Evolutionary conservation across 352 stramenopile species (phyloP), one percentile per base, ranked within the genome.

Genomic region (Pythium scleroteichum): DNA sequence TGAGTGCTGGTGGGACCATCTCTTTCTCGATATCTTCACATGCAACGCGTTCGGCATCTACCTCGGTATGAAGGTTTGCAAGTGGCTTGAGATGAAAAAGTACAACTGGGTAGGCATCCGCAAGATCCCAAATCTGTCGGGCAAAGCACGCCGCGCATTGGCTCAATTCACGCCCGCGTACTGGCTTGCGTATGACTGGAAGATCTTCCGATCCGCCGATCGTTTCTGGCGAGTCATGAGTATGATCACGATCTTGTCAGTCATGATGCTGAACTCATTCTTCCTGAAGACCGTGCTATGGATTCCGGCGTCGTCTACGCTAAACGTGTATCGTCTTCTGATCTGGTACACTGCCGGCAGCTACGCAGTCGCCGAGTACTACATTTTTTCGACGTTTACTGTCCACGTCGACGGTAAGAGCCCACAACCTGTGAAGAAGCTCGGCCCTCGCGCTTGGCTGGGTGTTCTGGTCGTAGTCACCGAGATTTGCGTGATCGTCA

Each of bases 241-340:
- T 26, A 92, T 98, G 77, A 73, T 97, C 33, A 76, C 87, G 26
- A 91, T 97, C 45, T 72, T 97, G 20, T 94, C 96, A 29, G 69
- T 97, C 53, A 96, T 96, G 75, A 96, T 98, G 88, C 81, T 98
- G 57, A 98, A 98, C 77, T 97, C 92, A 66, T 98, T 98, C 73
- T 97, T 98, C 78, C 82, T 98, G 52, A 96, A 97, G 79, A 96
- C 91, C 24, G 88, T 96, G 68, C 74, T 97, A 17, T 95, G 92
- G 77, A 85, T 97, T 44, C 87, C 87, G 32, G 79, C 84, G 20
- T 92, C 83, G 41, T 93, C 79, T 56, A 79, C 75, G 50, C 69
- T 95, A 27, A 96, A 96, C 58, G 76, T 94, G 12, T 89, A 82
- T 52, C 83, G 87, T 27, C 70, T 96, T 26, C 54, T 66, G 0